Evolutionary conservation across 352 stramenopile species (phyloP), one percentile per base, ranked within the genome.

Genomic region (Pythium aristosporum): DNA sequence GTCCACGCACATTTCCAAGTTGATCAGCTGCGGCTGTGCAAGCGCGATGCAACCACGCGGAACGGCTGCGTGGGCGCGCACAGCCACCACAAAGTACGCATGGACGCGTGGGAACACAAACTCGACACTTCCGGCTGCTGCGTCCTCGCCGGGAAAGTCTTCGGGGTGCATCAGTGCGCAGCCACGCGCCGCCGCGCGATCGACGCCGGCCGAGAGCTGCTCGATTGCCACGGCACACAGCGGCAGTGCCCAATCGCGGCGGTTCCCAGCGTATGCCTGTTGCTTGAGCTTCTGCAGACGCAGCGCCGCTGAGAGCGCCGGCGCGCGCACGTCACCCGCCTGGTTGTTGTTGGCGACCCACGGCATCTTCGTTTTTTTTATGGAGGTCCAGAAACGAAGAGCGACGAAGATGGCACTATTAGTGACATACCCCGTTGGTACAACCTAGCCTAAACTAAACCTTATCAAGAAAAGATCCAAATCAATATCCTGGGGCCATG

Each of bases 311-410:
- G 81, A 72, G 23, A 90, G 83, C 63, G 82, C 82, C 11, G 85
- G 85, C 58, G 85, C 80, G 65, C 85, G 85, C 65, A 94, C 81
- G 63, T 89, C 79, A 41, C 86, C 83, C 13, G 83, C 83, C 15
- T 85, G 86, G 64, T 94, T 94, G 74, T 92, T 94, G 82, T 84
- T 92, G 21, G 86, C 83, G 49, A 88, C 86, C 85, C 83, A 94
- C 53, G 82, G 82, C 86, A 94, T 94, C 43, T 16, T 72, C 37
- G 21, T 39, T 60, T 48, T 25, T 54, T 30, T 67, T 49, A 18
- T 34, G 61, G 43, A 62, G 52, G 61, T 56, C 50, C 48, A 65
- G 41, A 37, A 51, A 36, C 36, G 39, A 39, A 53, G 59, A 54
- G 53, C 50, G 61, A 51, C 28, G 25, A 15, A 28, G 34, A 61